Conservation (phyloP, 2,329 filamentous ascomycete species). For the Biscogniauxia mediterranea region DNA sequence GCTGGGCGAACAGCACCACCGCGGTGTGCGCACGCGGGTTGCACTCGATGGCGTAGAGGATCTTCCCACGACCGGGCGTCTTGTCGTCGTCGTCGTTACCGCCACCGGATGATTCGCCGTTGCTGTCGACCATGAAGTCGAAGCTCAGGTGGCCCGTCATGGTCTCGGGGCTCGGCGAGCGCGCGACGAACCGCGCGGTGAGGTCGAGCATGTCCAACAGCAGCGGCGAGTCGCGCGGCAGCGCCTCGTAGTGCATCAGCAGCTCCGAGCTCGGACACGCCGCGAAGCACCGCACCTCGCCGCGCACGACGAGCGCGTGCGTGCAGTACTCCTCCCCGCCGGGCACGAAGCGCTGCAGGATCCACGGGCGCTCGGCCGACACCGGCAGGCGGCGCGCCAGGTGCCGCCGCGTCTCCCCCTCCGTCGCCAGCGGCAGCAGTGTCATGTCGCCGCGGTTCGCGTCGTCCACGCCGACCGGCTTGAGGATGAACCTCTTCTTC, state of each 20-base stretch:
- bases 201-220: conserved; percentile 62
- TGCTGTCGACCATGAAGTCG: conserved; percentile 63
- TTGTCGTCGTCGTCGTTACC: too few species aligned
- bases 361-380: conserved; percentile 55
- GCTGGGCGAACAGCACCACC: conserved; percentile 55
- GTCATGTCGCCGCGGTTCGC: conserved; percentile 60
- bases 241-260: conserved; percentile 64
- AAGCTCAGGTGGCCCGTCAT: conserved; percentile 73
- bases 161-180: conserved; percentile 37
- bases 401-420: conserved; percentile 52
- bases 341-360: conserved; percentile 66
- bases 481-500: conserved; percentile 59
- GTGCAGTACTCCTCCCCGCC: conserved; percentile 67
- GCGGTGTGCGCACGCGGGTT: conserved; percentile 70
- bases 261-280: conserved; percentile 63
- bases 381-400: conserved; percentile 54
- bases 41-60: conserved; percentile 67
- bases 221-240: conserved; percentile 54
- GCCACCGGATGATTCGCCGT: conserved; percentile 20
- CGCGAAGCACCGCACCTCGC: conserved; percentile 63
- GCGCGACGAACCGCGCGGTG: conserved; percentile 55
- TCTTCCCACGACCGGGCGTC: conserved; percentile 31
- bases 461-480: conserved; percentile 63
- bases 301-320: conserved; percentile 65
- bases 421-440: conserved; percentile 55